phyloP scores from a whole-genome alignment of 2,329 filamentous ascomycete genomes.

The Plenodomus biglobosus region DNA sequence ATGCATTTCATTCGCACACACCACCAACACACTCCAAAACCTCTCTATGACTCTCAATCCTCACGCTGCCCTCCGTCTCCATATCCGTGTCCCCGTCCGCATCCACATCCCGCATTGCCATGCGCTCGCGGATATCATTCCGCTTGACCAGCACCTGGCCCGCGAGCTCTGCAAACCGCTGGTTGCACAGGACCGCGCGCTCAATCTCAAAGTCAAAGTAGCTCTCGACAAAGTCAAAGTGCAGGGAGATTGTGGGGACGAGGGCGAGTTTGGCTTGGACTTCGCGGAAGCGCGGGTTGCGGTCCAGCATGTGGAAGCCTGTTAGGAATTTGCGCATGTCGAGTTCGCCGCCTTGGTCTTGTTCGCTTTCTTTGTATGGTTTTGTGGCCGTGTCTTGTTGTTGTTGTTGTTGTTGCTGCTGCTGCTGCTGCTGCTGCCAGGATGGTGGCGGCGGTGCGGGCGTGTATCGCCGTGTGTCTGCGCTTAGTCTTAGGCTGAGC shows the following conservation, averaged over 20 bases:
- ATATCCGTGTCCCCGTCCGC: slow-evolving; percentile 1
- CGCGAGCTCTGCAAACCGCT: slow-evolving; percentile 28
- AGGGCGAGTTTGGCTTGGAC: slow-evolving; percentile 16
- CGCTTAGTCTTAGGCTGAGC: slow-evolving; percentile 13
- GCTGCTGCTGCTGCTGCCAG: neutral
- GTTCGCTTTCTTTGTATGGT: slow-evolving; percentile 5
- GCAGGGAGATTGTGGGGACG: slow-evolving; percentile 13
- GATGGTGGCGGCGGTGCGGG: neutral
- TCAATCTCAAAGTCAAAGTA: slow-evolving; percentile 24
- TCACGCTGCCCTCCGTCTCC: slow-evolving; percentile 2
- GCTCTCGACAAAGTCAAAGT: slow-evolving; percentile 36
- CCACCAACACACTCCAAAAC: neutral
- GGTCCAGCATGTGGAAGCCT: slow-evolving; percentile 29
- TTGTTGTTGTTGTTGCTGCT: slow-evolving; percentile 1
- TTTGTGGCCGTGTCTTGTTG: neutral
- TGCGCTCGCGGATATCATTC: slow-evolving; percentile 28
- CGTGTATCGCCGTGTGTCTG: slow-evolving; percentile 16
- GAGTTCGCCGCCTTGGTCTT: slow-evolving; percentile 11
- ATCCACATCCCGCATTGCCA: slow-evolving; percentile 15
- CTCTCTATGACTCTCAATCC: neutral
- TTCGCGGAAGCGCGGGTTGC: slow-evolving; percentile 16
- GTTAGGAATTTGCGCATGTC: slow-evolving; percentile 23
- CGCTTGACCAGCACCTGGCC: slow-evolving; percentile 35
- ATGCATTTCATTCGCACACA: no score
- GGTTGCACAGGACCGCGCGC: slow-evolving; percentile 14